Evolutionary conservation across 305 asterid species (phyloP).

Genomic region (Solanum chacoense): DNA sequence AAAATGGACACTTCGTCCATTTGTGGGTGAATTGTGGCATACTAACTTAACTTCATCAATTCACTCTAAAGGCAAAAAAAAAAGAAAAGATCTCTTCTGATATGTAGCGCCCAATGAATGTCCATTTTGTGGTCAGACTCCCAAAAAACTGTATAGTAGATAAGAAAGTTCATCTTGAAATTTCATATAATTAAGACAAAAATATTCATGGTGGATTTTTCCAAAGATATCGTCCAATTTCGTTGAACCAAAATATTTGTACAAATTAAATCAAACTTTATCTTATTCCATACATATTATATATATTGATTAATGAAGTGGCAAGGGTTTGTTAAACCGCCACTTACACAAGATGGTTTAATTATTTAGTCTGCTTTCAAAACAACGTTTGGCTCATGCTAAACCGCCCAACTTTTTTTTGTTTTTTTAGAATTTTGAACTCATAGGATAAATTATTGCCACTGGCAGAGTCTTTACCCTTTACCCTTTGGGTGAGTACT

Average conservation of each 20-base stretch:
- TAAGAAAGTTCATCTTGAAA: too few relatives aligned
- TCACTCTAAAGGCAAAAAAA: too few relatives aligned
- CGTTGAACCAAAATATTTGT: background rate
- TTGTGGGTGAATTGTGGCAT: background rate
- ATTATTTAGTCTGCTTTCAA: background rate
- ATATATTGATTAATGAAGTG: background rate
- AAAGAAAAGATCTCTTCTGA: too few relatives aligned
- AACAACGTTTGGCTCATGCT: background rate
- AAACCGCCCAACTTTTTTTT: background rate
- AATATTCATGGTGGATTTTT: background rate
- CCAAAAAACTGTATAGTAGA: background rate
- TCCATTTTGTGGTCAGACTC: too few relatives aligned
- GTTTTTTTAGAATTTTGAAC: too few relatives aligned
- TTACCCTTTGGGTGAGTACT: background rate
- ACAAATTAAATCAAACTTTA: background rate
- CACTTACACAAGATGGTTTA: background rate
- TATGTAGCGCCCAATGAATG: too few relatives aligned
- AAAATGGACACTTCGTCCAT: too few relatives aligned
- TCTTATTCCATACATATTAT: background rate
- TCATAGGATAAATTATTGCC: too few relatives aligned
- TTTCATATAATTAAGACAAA: background rate
- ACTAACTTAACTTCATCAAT: too few relatives aligned
- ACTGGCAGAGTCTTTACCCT: background rate
- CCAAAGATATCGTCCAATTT: background rate
- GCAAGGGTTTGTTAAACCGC: background rate